phyloP scores from a whole-genome alignment of 2,329 filamentous ascomycete species.

The Exutisphaerella laricina region DNA sequence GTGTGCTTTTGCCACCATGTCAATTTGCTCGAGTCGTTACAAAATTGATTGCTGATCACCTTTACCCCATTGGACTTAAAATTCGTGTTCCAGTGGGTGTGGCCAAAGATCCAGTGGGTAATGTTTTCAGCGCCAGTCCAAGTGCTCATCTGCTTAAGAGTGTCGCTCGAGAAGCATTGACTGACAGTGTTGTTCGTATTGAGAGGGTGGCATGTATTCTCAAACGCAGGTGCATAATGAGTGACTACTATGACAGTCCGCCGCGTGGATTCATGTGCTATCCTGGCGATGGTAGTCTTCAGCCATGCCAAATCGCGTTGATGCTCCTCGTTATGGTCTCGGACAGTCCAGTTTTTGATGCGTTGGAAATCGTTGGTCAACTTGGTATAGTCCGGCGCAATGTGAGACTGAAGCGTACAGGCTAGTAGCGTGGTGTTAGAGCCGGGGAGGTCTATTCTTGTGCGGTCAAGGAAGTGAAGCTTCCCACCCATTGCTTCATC shows the following conservation, averaged over 20 bases:
- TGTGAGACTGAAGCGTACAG: slow-evolving; percentile 52
- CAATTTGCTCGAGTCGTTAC: slow-evolving; percentile 19
- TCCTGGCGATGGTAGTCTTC: slow-evolving; percentile 32
- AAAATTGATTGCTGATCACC: slow-evolving; percentile 38
- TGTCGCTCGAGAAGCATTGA: slow-evolving; percentile 50
- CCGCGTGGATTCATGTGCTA: slow-evolving; percentile 8
- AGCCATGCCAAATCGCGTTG: slow-evolving; percentile 48
- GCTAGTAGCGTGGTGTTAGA: slow-evolving; percentile 47
- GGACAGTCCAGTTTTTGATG: slow-evolving; percentile 48
- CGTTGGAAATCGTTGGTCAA: slow-evolving; percentile 47
- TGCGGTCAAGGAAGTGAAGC: slow-evolving; percentile 39
- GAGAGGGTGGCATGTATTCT: slow-evolving; percentile 45
- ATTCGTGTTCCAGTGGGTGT: slow-evolving; percentile 41
- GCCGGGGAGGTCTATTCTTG: slow-evolving; percentile 35
- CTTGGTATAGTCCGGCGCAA: slow-evolving; percentile 36
- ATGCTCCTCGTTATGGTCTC: slow-evolving; percentile 46
- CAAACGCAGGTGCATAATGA: slow-evolving; percentile 51
- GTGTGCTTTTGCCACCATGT: slow-evolving; percentile 20
- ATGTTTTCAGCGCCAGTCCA: slow-evolving; percentile 8
- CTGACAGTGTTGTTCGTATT: slow-evolving; percentile 42
- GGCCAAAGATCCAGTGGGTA: slow-evolving; percentile 43
- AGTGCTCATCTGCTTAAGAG: slow-evolving; percentile 21
- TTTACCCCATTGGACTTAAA: slow-evolving; percentile 29
- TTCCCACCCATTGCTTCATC: slow-evolving; percentile 38
- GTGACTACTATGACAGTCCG: slow-evolving; percentile 40